Evolutionary conservation across 768 basidiomycete genomes (phyloP).

Genomic region (Asterophora lycoperdoides): DNA sequence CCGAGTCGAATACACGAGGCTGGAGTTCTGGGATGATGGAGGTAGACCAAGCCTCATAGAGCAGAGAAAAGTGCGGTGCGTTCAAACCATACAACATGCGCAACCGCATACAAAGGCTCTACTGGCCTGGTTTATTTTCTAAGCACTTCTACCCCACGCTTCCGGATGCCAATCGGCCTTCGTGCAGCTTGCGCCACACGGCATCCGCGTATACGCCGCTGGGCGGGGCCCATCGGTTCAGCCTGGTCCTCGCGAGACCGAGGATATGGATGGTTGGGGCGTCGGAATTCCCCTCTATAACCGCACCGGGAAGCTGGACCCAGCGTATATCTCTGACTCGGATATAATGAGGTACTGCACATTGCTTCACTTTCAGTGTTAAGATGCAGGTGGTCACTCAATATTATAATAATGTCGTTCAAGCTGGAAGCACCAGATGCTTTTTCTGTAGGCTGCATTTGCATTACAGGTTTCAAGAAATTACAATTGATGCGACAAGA

Average conservation of each 20-base stretch:
- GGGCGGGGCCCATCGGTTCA: conserved; percentile 57
- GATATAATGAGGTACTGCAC: conserved; percentile 36
- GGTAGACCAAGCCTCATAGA: conserved; percentile 47
- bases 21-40: conserved; percentile 47
- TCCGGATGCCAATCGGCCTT: conserved; percentile 53
- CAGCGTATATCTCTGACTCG: conserved; percentile 47
- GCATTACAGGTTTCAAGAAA: no score
- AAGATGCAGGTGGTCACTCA: no score
- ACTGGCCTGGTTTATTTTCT: conserved; percentile 23
- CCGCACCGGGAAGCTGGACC: conserved; percentile 37
- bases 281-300: conserved; percentile 47
- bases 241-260: conserved; percentile 46
- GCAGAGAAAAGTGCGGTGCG: conserved; percentile 44
- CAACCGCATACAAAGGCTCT: conserved; percentile 46
- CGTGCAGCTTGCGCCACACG: conserved; percentile 35
- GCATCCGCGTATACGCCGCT: conserved; percentile 45
- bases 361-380: no score
- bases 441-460: no score
- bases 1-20: conserved; percentile 35
- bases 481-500: no score
- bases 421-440: no score
- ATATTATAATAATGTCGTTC: no score
- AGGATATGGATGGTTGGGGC: conserved; percentile 33
- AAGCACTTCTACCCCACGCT: conserved; percentile 21
- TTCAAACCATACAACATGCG: conserved; percentile 35